Base-by-base conservation (phyloP, 148 eudicot species). In the Pharnaceum exiguum region DNA sequence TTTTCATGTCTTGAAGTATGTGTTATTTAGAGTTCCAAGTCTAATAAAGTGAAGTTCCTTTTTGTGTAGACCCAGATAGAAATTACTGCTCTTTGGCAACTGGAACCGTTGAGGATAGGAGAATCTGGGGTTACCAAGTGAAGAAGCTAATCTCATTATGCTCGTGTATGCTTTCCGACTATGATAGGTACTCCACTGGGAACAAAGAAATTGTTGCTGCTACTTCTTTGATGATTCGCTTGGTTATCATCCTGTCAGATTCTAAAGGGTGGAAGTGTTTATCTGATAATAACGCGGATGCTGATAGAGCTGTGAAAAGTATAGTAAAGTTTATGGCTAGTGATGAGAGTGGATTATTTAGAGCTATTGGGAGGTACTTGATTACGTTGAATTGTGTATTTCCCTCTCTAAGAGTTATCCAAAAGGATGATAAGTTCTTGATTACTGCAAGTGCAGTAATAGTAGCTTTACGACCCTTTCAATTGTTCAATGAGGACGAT, bases 391-490 rank as follows among this genome's bases (percentile, higher is more conserved):
- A 75, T 71, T 70, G 56, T 71, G 67, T 80, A 39, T 57, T 55
- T 76, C 60, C 79, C 51, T 53, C 77, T 55, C 75, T 59, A 62
- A 56, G 44, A 53, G 61, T 74, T 51, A 64, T 53, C 55, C 75
- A 60, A 42, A 71, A 74, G 57, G 96, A 91, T 74, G 96, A 79
- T 36, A 77, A 46, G 55, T 79, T 91, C 57, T 67, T 91, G 80
- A 81, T 91, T 53, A 82, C 85, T 49, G 94, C 96, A 51, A 88
- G 96, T 80, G 90, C 84, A 48, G 66, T 87, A 59, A 91, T 90
- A 57, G 46, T 87, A 68, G 75, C 87, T 31, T 64, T 91, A 59
- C 73, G 98, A 30, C 96, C 98, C 44, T 79, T 91, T 68, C 87
- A 87, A 66, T 48, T 36, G 38, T 66, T 60, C 26, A 68, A 67